Evolutionary conservation across 2,329 filamentous ascomycete species (phyloP), one percentile per base, ranked within the genome.

Genomic region (Triangularia verruculosa): DNA sequence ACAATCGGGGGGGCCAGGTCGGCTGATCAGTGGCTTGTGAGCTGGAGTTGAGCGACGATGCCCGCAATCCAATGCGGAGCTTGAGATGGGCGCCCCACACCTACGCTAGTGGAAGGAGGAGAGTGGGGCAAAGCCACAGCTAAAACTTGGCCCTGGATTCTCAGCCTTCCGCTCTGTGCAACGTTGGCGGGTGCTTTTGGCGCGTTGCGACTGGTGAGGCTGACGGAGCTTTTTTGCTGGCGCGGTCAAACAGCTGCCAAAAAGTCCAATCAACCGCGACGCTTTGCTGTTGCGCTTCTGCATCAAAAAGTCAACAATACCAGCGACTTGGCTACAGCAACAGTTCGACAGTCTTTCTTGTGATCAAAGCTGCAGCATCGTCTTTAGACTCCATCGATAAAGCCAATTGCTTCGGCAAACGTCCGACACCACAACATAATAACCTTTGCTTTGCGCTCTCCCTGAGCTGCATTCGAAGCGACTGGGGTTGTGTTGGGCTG

Each of bases 151-250:
- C n/a, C 12, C 22, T 12, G 27, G 12, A 24, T 13, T 25, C 51
- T 54, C 15, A 55, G 60, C 61, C 51, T 24, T 25, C 25, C 63
- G 53, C 62, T 59, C 54, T 32, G 55, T 60, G 51, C 32, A n/a
- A 54, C 22, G 51, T 54, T 54, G 20, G 20, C 27, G 22, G 25
- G 8, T 54, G 22, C 51, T 54, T n/a, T 54, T 20, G 22, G 25
- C 25, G 32, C 34, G 57, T 28, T 24, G 52, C 25, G 4, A 61
- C 55, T 20, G 58, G 57, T 57, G 64, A 65, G 64, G 67, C 63
- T 67, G 61, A 57, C 61, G 58, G 24, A 34, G 56, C 60, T 57
- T 52, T 59, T 62, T 61, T 61, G 61, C 43, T 52, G 62, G 57
- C 57, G 61, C 61, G 61, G 24, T 63, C 17, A 9, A 13, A 52